These are phyloP conservation scores for Suillus placidus DNA, from an alignment of 768 basidiomycete species.

Conservation along the genomic window DNA sequence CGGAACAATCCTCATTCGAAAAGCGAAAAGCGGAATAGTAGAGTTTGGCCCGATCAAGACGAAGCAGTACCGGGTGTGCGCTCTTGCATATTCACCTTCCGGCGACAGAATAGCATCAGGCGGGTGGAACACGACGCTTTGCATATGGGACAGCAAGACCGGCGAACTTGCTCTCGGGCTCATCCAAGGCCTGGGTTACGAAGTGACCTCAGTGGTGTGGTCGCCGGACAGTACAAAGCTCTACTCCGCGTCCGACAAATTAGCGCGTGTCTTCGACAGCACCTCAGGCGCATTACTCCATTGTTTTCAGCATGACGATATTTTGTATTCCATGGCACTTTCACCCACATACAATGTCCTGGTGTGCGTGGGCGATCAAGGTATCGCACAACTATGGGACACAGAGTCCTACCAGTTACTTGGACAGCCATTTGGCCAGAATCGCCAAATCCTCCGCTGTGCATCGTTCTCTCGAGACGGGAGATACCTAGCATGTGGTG, in stretches of 20 bases:
- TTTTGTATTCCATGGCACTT: neutral
- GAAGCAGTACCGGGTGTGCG: neutral
- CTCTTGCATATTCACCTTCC: conserved; percentile 1
- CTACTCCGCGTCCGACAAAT: neutral
- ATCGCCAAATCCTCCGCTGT: neutral
- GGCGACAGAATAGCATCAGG: neutral
- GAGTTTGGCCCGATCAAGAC: neutral
- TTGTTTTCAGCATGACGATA: neutral
- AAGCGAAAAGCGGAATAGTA: neutral
- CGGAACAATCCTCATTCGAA: conserved; percentile 1
- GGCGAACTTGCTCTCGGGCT: neutral
- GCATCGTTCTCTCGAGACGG: neutral
- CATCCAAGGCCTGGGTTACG: neutral
- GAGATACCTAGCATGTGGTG: neutral
- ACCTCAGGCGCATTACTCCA: neutral
- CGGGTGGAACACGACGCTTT: neutral
- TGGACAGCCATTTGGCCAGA: neutral
- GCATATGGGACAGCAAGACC: neutral
- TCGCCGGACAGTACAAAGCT: neutral
- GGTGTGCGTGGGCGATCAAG: neutral
- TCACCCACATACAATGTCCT: neutral
- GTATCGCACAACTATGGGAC: neutral
- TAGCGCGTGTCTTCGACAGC: neutral
- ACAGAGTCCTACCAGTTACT: neutral
- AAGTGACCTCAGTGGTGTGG: neutral